phyloP scores from a whole-genome alignment of 78 protist species.

The Dictyostelium capitatum region DNA sequence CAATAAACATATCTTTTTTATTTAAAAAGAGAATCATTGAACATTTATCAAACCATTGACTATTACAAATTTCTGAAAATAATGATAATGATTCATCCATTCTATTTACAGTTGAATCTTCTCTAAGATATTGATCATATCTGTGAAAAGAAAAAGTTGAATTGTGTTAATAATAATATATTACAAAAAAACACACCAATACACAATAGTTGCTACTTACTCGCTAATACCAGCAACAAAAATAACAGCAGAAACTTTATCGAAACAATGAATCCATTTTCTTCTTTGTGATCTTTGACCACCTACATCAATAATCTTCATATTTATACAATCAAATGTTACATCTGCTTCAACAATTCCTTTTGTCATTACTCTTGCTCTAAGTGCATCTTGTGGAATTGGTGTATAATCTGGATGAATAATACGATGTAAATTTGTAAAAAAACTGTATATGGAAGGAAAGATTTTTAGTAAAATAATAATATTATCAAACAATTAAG shows the following conservation, averaged over 20 bases:
- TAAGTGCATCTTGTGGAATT: constrained; percentile 91
- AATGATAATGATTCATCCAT: constrained; percentile 93
- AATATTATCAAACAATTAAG: background rate
- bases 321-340: constrained; percentile 52
- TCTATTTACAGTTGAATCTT: constrained; percentile 80
- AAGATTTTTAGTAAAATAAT: background rate
- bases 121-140: constrained; percentile 88
- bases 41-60: constrained; percentile 88
- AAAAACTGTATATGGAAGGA: constrained; percentile 82
- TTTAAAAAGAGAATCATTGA: constrained; percentile 81
- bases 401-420: constrained; percentile 89
- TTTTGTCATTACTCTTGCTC: constrained; percentile 93
- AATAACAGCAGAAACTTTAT: constrained; percentile 92
- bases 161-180: background rate
- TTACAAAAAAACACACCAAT: background rate
- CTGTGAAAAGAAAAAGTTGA: background rate
- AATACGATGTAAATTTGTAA: constrained; percentile 83
- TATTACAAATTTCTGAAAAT: constrained; percentile 93
- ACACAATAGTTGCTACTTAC: constrained; percentile 84
- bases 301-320: constrained; percentile 96
- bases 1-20: constrained; percentile 90
- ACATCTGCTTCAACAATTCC: constrained; percentile 93
- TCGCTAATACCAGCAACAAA: constrained; percentile 91
- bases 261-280: constrained; percentile 98
- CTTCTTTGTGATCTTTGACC: constrained; percentile 97